Conservation (phyloP, 1,284 basidiomycete species). For the Rhodotorula sp. region DNA sequence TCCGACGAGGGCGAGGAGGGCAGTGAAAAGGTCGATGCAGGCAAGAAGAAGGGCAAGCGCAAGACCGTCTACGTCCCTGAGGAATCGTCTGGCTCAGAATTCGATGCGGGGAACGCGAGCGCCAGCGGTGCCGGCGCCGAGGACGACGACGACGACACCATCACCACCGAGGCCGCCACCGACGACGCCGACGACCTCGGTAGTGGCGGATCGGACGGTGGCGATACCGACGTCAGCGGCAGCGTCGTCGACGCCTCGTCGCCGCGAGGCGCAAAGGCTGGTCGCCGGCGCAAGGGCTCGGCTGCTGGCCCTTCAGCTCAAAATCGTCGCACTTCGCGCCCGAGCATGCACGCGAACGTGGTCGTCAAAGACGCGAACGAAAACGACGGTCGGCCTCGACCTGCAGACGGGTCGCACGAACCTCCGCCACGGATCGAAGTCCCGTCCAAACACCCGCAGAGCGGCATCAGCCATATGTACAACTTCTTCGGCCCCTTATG, state of each 20-base stretch:
- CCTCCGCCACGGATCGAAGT: neutral
- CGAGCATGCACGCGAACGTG: no score
- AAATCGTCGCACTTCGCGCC: no score
- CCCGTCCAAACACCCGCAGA: neutral
- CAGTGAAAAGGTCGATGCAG: neutral
- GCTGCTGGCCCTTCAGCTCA: neutral
- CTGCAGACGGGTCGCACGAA: neutral
- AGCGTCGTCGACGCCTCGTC: neutral
- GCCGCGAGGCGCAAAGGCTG: neutral
- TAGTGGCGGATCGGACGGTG: neutral
- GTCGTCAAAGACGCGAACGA: no score
- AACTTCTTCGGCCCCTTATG: slow-evolving; percentile 3
- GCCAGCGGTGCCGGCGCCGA: neutral
- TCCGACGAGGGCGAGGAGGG: neutral
- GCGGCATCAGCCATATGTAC: neutral
- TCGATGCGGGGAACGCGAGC: neutral
- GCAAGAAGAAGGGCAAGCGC: slow-evolving; percentile 4
- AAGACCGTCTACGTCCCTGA: slow-evolving; percentile 18
- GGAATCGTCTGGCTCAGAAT: slow-evolving; percentile 6
- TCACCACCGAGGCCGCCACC: neutral
- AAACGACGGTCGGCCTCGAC: neutral
- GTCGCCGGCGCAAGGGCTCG: neutral
- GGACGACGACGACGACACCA: slow-evolving; percentile 1
- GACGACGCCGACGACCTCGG: slow-evolving; percentile 4
- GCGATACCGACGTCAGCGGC: slow-evolving; percentile 2